A percentile compares a stretch with the other conserved stretches of the same genome.
Conservation (phyloP, 257 asterid species). For the Verbena officinalis region DNA sequence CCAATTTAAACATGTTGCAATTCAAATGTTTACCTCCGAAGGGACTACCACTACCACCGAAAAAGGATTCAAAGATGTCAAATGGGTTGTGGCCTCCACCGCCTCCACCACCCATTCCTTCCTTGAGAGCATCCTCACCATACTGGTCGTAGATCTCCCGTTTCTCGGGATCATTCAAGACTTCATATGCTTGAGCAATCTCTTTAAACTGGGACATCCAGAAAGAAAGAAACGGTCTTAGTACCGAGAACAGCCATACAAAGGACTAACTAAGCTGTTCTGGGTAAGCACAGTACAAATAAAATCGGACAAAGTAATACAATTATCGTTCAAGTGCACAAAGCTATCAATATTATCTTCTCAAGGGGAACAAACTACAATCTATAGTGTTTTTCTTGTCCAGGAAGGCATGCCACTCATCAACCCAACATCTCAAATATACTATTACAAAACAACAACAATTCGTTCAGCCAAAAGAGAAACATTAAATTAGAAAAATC, state of each 20-base stretch:
- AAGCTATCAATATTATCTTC: no score
- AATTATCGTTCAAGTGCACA: background rate
- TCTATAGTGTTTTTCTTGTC: background rate
- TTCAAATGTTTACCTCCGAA: constrained; percentile 64
- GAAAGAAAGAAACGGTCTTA: background rate
- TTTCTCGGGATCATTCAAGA: constrained; percentile 78
- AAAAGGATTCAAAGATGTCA: constrained; percentile 76
- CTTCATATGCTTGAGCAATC: constrained; percentile 88
- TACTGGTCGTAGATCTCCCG: constrained; percentile 88
- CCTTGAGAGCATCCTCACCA: constrained; percentile 94
- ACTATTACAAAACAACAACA: background rate
- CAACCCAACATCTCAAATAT: background rate
- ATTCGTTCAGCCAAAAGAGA: background rate
- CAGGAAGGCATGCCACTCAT: background rate
- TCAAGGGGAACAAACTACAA: background rate
- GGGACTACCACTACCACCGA: constrained; percentile 76
- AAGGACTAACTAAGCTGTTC: background rate
- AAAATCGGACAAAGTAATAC: background rate
- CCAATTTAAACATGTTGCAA: background rate
- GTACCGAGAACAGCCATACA: constrained; percentile 1
- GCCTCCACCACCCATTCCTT: constrained; percentile 90
- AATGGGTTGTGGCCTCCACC: constrained; percentile 74
- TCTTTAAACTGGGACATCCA: constrained; percentile 65
- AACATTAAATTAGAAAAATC: background rate
- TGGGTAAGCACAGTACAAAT: background rate